Evolutionary conservation across 371 early-diverging fungal species (phyloP).

Genomic region (Smittium mucronatum): DNA sequence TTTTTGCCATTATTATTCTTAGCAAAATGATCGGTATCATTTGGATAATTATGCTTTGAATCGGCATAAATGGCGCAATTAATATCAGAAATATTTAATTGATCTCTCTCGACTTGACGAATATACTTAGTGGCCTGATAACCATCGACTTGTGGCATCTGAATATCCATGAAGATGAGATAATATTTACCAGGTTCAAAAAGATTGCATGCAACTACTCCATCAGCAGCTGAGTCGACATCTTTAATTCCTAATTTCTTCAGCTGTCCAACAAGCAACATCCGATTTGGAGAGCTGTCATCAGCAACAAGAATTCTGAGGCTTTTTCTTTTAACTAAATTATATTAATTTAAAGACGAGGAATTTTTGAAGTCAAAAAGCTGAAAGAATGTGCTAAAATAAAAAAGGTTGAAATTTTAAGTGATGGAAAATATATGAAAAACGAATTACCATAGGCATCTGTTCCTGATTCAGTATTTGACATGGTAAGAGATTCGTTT

Average conservation of each 20-base stretch:
- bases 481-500: too few relatives aligned
- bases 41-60: background rate
- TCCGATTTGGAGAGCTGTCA: slow-evolving; percentile 4
- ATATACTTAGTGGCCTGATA: slow-evolving; percentile 62
- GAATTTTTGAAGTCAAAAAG: too few relatives aligned
- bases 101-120: slow-evolving; percentile 24
- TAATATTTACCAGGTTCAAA: slow-evolving; percentile 37
- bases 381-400: too few relatives aligned
- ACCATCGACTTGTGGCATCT: slow-evolving; percentile 60
- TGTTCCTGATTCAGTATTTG: too few relatives aligned
- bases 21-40: background rate
- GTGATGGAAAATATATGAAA: too few relatives aligned
- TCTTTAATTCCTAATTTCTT: slow-evolving; percentile 8
- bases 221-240: slow-evolving; percentile 1
- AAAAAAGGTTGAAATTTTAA: too few relatives aligned
- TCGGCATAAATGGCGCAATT: background rate
- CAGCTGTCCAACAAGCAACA: slow-evolving; percentile 3
- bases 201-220: slow-evolving; percentile 1
- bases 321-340: background rate
- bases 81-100: background rate
- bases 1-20: background rate
- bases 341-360: too few relatives aligned
- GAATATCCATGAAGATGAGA: slow-evolving; percentile 68
- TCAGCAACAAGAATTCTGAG: slow-evolving; percentile 6
- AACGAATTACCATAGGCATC: too few relatives aligned